Percentiles rank a stretch among this genome's conserved stretches.
Evolutionary conservation across 371 early-diverging fungal genomes (phyloP).

Genomic region (Chytridium lagenaria): DNA sequence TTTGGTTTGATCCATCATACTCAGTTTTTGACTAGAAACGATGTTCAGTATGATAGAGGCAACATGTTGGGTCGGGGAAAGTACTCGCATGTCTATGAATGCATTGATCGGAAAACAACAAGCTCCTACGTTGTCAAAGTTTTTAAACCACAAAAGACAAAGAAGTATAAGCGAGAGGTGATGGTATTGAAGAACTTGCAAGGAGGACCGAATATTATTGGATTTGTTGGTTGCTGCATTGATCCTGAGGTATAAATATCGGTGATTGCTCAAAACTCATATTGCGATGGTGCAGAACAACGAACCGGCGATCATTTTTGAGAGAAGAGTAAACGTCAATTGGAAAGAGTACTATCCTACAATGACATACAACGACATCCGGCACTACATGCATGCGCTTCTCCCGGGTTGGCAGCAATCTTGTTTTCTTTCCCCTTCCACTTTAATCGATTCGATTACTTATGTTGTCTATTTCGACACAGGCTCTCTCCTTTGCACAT

Average conservation of each 20-base stretch:
- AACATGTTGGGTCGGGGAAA: constrained; percentile 31
- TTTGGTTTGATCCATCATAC: not conserved
- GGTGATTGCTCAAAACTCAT: not conserved
- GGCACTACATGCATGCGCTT: constrained; percentile 55
- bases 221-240: constrained; percentile 52
- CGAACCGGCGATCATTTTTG: constrained; percentile 59
- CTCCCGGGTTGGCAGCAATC: constrained; percentile 27
- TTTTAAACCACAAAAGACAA: constrained; percentile 56
- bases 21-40: too few species aligned
- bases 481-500: constrained; percentile 58
- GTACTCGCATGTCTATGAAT: constrained; percentile 32
- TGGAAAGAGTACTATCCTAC: constrained; percentile 52
- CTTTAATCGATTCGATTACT: too few species aligned
- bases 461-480: not conserved
- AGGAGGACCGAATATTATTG: constrained; percentile 58
- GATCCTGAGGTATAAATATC: constrained; percentile 45
- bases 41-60: constrained; percentile 14
- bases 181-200: constrained; percentile 56
- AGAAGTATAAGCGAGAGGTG: constrained; percentile 62
- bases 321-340: constrained; percentile 53
- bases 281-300: constrained; percentile 25
- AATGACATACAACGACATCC: constrained; percentile 47
- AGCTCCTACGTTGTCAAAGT: constrained; percentile 57
- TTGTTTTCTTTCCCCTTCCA: not conserved
- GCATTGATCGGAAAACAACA: constrained; percentile 17